Percentiles rank a stretch among this genome's conserved stretches.
phyloP scores from a whole-genome alignment of 441 rosid genomes.

The Manihot esculenta region DNA sequence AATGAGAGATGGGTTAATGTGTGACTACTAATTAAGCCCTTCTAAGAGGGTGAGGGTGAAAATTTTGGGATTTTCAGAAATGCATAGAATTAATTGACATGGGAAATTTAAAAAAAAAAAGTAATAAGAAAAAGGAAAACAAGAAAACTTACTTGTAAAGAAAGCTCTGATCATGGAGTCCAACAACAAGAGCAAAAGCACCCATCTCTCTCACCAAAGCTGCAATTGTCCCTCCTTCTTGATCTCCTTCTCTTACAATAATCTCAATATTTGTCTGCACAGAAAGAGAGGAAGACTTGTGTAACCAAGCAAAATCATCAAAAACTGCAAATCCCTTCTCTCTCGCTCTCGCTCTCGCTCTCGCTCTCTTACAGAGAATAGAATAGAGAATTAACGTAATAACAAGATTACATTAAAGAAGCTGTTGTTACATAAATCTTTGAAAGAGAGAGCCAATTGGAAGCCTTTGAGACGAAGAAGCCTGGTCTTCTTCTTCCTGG shows the following conservation, averaged over 20 bases:
- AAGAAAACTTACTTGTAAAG: conserved; percentile 64
- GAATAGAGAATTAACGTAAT: too few relatives aligned
- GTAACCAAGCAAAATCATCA: too few relatives aligned
- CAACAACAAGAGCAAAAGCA: conserved; percentile 77
- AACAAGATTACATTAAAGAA: conserved; percentile 58
- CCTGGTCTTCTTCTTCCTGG: conserved; percentile 50
- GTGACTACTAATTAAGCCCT: too few relatives aligned
- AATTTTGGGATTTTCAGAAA: too few relatives aligned
- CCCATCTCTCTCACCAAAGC: conserved; percentile 70
- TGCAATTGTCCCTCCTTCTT: conserved; percentile 59
- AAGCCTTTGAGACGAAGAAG: conserved; percentile 61
- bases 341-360: too few relatives aligned
- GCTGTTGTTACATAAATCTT: conserved; percentile 56
- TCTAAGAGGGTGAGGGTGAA: too few relatives aligned
- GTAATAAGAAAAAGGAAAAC: too few relatives aligned
- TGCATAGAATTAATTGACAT: too few relatives aligned
- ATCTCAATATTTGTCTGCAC: conserved; percentile 60
- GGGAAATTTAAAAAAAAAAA: neutral
- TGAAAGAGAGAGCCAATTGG: conserved; percentile 75
- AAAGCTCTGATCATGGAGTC: conserved; percentile 87
- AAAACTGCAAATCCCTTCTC: too few relatives aligned
- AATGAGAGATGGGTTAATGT: too few relatives aligned
- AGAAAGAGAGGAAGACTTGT: neutral
- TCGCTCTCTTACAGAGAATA: too few relatives aligned
- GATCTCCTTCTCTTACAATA: conserved; percentile 80